A percentile compares a stretch with the other conserved stretches of the same genome.
Evolutionary conservation across 768 basidiomycete species (phyloP).

Genomic region (Podaxis sp.): DNA sequence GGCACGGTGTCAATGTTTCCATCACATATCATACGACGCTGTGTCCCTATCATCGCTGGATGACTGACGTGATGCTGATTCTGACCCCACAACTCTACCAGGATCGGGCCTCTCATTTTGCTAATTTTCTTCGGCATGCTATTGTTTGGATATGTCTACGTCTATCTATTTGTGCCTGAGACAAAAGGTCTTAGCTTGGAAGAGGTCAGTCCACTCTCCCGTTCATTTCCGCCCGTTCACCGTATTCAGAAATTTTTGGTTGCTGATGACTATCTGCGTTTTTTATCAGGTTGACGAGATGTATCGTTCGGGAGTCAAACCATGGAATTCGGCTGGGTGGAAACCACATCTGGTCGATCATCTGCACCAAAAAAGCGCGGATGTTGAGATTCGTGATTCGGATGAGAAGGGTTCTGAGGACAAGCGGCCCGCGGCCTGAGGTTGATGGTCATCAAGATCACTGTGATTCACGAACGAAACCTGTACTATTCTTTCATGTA

Average conservation of each 20-base stretch:
- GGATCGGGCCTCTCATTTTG: slow-evolving; percentile 73
- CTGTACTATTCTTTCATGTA: neutral
- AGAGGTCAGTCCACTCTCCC: slow-evolving; percentile 41
- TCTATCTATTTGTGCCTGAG: slow-evolving; percentile 77
- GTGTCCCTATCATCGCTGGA: neutral
- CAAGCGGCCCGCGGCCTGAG: neutral
- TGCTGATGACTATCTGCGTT: neutral
- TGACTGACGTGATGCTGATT: neutral
- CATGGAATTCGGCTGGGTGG: slow-evolving; percentile 67
- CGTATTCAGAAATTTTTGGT: neutral
- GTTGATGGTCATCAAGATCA: neutral
- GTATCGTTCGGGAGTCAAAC: slow-evolving; percentile 63
- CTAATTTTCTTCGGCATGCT: slow-evolving; percentile 78
- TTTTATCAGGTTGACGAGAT: slow-evolving; percentile 62
- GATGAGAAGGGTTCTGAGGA: slow-evolving; percentile 17
- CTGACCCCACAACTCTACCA: slow-evolving; percentile 18
- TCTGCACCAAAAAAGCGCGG: slow-evolving; percentile 27
- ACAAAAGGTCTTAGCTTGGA: slow-evolving; percentile 76
- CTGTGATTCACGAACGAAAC: neutral
- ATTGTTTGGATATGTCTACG: slow-evolving; percentile 66
- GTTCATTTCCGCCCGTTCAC: neutral
- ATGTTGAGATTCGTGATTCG: slow-evolving; percentile 5
- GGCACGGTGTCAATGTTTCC: neutral
- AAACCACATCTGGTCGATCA: slow-evolving; percentile 46
- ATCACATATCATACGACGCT: neutral